Evolutionary conservation across 352 stramenopile genomes (phyloP).

Genomic region (Phytopythium mirpurense): DNA sequence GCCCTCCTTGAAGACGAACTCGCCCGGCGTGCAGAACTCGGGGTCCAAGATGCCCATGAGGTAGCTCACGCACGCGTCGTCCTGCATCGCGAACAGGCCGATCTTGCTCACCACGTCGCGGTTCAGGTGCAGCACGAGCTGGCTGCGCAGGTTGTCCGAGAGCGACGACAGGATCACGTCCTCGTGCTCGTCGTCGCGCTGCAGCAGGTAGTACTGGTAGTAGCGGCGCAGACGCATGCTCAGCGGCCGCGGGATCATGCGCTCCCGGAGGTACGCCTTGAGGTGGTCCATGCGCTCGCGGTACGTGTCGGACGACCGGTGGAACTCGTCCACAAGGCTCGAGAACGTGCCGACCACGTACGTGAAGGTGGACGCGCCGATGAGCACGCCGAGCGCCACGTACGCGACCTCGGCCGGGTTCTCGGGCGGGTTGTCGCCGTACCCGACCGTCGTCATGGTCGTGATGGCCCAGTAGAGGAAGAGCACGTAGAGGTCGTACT

Average conservation of each 20-base stretch:
- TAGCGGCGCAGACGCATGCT: slow-evolving; percentile 54
- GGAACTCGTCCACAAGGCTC: slow-evolving; percentile 69
- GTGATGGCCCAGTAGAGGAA: slow-evolving; percentile 74
- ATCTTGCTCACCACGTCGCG: slow-evolving; percentile 83
- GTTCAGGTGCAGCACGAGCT: slow-evolving; percentile 74
- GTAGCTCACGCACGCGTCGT: slow-evolving; percentile 78
- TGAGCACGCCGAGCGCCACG: slow-evolving; percentile 43
- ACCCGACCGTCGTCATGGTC: slow-evolving; percentile 79
- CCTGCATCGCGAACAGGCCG: slow-evolving; percentile 69
- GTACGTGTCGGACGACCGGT: slow-evolving; percentile 40
- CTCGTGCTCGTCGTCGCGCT: slow-evolving; percentile 71
- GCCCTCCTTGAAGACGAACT: slow-evolving; percentile 84
- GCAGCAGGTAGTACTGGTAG: slow-evolving; percentile 76
- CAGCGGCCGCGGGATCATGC: slow-evolving; percentile 49
- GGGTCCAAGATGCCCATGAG: slow-evolving; percentile 77
- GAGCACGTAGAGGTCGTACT: slow-evolving; percentile 62
- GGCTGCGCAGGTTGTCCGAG: slow-evolving; percentile 69
- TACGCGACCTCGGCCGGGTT: slow-evolving; percentile 57
- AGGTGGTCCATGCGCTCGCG: slow-evolving; percentile 66
- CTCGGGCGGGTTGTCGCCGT: slow-evolving; percentile 55
- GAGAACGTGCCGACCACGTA: slow-evolving; percentile 79
- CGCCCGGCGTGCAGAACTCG: slow-evolving; percentile 70
- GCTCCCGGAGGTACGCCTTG: slow-evolving; percentile 73
- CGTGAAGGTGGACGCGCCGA: slow-evolving; percentile 63
- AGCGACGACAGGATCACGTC: slow-evolving; percentile 61